Percentiles rank a stretch among this genome's conserved stretches.
phyloP scores from a whole-genome alignment of 31 red algal genomes.

The Odonthalia washingtoniensis region DNA sequence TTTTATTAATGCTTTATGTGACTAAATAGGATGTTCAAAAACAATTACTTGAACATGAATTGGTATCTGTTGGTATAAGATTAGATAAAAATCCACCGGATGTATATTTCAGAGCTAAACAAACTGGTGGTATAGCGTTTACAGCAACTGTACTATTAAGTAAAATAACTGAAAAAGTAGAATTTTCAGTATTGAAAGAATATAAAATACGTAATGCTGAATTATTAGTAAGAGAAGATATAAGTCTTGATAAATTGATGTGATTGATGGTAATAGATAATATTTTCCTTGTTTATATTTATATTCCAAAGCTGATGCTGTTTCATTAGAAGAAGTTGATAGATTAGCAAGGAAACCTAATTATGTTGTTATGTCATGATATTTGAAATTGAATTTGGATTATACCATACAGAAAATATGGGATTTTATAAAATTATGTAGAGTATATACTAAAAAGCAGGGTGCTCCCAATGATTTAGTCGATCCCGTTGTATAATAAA shows the following conservation, averaged over 20 bases:
- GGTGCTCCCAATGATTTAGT: slow-evolving; percentile 85
- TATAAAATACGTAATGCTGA: slow-evolving; percentile 97
- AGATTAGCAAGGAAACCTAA: slow-evolving; percentile 78
- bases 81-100: slow-evolving; percentile 90
- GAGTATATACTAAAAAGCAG: slow-evolving; percentile 95
- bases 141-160: slow-evolving; percentile 89
- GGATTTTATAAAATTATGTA: slow-evolving; percentile 71
- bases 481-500: slow-evolving; percentile 94
- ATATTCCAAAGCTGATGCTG: slow-evolving; percentile 93
- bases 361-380: slow-evolving; percentile 85
- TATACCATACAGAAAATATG: slow-evolving; percentile 68
- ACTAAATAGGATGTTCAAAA: slow-evolving; percentile 91
- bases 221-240: slow-evolving; percentile 89
- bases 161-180: slow-evolving; percentile 85
- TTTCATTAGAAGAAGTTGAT: slow-evolving; percentile 92
- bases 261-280: slow-evolving; percentile 93
- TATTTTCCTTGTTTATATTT: slow-evolving; percentile 93
- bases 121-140: slow-evolving; percentile 90
- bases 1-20: slow-evolving; percentile 95
- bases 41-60: slow-evolving; percentile 80
- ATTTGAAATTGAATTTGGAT: slow-evolving; percentile 87
- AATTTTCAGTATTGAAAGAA: slow-evolving; percentile 81
- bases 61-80: slow-evolving; percentile 93
- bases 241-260: slow-evolving; percentile 92
- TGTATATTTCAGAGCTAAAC: slow-evolving; percentile 91